A percentile compares a stretch with the other conserved stretches of the same genome.
Evolutionary conservation across 2,329 filamentous ascomycete genomes (phyloP).

Genomic region (Talaromyces sp.): DNA sequence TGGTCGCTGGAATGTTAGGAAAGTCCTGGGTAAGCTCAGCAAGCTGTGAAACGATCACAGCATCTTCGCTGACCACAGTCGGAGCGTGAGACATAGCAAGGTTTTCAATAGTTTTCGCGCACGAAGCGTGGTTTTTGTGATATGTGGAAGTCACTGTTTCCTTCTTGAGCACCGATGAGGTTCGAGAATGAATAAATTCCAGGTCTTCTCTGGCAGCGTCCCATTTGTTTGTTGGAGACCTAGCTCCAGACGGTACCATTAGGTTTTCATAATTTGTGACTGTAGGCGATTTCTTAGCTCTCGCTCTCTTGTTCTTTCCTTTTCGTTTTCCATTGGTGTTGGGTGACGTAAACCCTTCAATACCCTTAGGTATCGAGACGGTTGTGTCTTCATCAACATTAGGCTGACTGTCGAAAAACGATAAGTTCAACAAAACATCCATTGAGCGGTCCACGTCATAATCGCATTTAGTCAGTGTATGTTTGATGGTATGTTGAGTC

Average conservation of each 20-base stretch:
- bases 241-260: constrained; percentile 14
- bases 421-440: constrained; percentile 75
- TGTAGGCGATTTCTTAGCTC: constrained; percentile 12
- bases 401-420: constrained; percentile 68
- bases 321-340: constrained; percentile 36
- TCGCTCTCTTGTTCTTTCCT: constrained; percentile 18
- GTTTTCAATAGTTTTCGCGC: constrained; percentile 53
- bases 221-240: constrained; percentile 53
- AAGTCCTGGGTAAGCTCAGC: constrained; percentile 56
- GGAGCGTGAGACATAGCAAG: constrained; percentile 51
- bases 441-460: constrained; percentile 68
- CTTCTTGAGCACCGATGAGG: constrained; percentile 45
- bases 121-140: constrained; percentile 55
- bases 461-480: constrained; percentile 64
- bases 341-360: constrained; percentile 73
- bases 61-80: constrained; percentile 35
- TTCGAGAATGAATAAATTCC: constrained; percentile 57
- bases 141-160: constrained; percentile 56
- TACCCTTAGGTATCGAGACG: constrained; percentile 58
- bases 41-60: constrained; percentile 48
- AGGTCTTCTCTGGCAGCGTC: constrained; percentile 55
- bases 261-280: constrained; percentile 17
- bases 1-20: constrained; percentile 47
- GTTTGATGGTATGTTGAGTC: constrained; percentile 62
- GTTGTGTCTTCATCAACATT: constrained; percentile 48